Conservation (phyloP, 2,329 filamentous ascomycete species). For the Fusarium odoratissimum region DNA sequence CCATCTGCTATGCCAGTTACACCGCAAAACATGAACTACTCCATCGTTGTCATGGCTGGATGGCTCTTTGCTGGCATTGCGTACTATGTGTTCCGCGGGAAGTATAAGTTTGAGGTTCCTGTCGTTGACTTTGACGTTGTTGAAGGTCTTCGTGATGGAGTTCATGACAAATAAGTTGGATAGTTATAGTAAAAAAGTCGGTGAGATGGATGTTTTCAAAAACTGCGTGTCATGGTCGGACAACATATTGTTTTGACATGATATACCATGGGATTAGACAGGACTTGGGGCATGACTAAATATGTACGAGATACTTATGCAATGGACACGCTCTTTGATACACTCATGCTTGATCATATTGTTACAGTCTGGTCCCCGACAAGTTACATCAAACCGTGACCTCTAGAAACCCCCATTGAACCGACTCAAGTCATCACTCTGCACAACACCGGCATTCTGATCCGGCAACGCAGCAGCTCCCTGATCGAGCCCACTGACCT, state of each 20-base stretch:
- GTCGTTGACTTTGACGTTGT: constrained; percentile 2
- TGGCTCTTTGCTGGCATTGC: constrained; percentile 51
- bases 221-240: too few relatives aligned
- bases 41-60: constrained; percentile 55
- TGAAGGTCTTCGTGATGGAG: neutral
- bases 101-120: constrained; percentile 42
- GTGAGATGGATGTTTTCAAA: neutral
- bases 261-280: neutral
- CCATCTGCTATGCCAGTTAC: constrained; percentile 55
- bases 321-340: neutral
- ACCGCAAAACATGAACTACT: constrained; percentile 60
- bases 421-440: neutral
- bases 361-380: neutral
- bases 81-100: constrained; percentile 48
- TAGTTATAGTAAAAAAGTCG: neutral
- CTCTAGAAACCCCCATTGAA: neutral
- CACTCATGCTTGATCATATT: neutral
- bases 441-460: neutral
- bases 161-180: neutral
- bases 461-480: neutral
- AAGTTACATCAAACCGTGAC: neutral
- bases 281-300: neutral
- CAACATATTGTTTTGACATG: neutral
- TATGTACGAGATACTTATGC: neutral
- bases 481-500: neutral